Percentiles rank a stretch among this genome's conserved stretches.
phyloP scores from a whole-genome alignment of 805 yeast species.

The Barnettozyma californica region DNA sequence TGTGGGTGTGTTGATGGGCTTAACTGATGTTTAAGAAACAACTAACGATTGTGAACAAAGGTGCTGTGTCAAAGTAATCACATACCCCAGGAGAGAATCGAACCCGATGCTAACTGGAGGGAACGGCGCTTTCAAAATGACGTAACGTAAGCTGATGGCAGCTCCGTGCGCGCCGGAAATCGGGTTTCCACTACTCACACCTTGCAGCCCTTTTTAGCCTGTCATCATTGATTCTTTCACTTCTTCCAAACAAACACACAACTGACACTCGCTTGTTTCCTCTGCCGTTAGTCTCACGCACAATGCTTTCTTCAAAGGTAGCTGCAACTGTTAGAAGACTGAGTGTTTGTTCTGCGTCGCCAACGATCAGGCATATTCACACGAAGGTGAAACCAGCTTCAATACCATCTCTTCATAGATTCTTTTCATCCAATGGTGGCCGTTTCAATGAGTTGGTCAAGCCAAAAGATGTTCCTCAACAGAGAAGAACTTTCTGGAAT shows the following conservation, averaged over 20 bases:
- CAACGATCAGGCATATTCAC: background rate
- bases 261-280: background rate
- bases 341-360: background rate
- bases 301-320: background rate
- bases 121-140: background rate
- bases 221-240: too few relatives aligned
- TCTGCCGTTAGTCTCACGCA: background rate
- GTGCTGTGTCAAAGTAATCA: background rate
- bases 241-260: background rate
- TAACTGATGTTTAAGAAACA: background rate
- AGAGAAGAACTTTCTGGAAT: slow-evolving; percentile 21
- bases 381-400: background rate
- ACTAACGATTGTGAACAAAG: background rate
- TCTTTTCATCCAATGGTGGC: slow-evolving; percentile 4
- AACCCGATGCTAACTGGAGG: background rate
- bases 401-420: background rate
- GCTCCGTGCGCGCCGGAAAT: slow-evolving; percentile 1
- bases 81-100: background rate
- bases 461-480: slow-evolving; percentile 22
- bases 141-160: background rate
- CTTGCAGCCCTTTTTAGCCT: background rate
- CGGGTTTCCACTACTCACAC: background rate
- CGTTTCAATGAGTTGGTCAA: background rate
- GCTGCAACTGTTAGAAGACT: background rate
- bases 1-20: background rate